phyloP scores from a whole-genome alignment of 805 yeast genomes.

The Candida qinlingensis region DNA sequence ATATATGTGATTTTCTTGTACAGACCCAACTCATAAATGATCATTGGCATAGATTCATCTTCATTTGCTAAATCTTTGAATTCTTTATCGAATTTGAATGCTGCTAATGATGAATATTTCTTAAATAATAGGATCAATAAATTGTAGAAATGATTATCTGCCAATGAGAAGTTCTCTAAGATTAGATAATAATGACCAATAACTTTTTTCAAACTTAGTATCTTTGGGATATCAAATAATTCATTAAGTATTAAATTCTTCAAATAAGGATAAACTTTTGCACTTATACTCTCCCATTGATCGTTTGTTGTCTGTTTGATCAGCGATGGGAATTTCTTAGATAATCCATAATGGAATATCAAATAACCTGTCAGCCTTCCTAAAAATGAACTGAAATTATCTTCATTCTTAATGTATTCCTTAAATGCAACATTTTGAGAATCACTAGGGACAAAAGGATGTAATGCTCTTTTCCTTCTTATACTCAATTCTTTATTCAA shows the following conservation, averaged over 20 bases:
- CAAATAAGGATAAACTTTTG: conserved; percentile 56
- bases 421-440: conserved; percentile 26
- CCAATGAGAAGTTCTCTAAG: conserved; percentile 66
- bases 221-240: conserved; percentile 36
- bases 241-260: conserved; percentile 39
- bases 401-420: conserved; percentile 29
- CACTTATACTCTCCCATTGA: conserved; percentile 66
- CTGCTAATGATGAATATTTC: conserved; percentile 52
- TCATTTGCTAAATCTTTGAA: conserved; percentile 61
- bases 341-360: conserved; percentile 65
- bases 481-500: conserved; percentile 67
- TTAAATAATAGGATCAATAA: conserved; percentile 54
- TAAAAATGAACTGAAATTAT: conserved; percentile 50
- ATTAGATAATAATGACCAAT: conserved; percentile 71
- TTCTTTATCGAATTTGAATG: conserved; percentile 50
- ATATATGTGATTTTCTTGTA: conserved; percentile 59
- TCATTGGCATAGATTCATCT: conserved; percentile 88
- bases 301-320: conserved; percentile 52
- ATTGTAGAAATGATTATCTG: conserved; percentile 54
- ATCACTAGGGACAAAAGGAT: conserved; percentile 52
- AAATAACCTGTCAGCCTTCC: conserved; percentile 69
- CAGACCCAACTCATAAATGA: conserved; percentile 51
- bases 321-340: conserved; percentile 56
- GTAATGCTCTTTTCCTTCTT: conserved; percentile 64
- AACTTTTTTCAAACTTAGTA: conserved; percentile 38